phyloP scores from a whole-genome alignment of 2,329 filamentous ascomycete species.

The Hymenoscyphus linearis region DNA sequence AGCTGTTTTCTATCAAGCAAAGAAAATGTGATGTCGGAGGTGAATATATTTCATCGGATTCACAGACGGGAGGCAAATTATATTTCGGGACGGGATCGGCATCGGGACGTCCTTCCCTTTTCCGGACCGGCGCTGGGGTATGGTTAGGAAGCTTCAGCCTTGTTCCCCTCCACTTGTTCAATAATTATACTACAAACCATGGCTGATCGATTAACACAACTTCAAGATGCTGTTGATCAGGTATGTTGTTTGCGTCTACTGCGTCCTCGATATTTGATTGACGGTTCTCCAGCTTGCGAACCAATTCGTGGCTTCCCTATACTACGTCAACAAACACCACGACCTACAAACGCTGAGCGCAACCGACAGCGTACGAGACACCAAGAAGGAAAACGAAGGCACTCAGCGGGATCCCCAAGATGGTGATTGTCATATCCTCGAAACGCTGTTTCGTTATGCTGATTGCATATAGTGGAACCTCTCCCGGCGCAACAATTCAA shows the following conservation, averaged over 20 bases:
- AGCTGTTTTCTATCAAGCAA: not conserved
- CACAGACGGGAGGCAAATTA: not conserved
- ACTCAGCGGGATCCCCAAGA: constrained; percentile 18
- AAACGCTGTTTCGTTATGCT: constrained; percentile 11
- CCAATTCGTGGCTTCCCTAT: constrained; percentile 62
- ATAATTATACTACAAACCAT: constrained; percentile 37
- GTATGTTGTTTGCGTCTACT: constrained; percentile 38
- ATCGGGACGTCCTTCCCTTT: not conserved
- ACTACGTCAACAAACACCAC: constrained; percentile 64
- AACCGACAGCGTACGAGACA: constrained; percentile 53
- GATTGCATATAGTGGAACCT: constrained; percentile 46
- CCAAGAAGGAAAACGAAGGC: constrained; percentile 41
- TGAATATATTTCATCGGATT: not conserved
- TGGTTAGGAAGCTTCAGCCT: constrained; percentile 8
- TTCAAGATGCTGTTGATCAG: constrained; percentile 81
- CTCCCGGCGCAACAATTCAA: constrained; percentile 60
- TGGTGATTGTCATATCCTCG: constrained; percentile 7
- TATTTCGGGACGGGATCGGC: not conserved
- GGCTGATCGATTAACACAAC: constrained; percentile 73
- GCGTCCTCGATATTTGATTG: not conserved
- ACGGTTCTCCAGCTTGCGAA: constrained; percentile 50
- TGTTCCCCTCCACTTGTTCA: not conserved
- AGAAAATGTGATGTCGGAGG: constrained; percentile 7
- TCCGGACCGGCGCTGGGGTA: not conserved
- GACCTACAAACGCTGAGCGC: constrained; percentile 56